These are phyloP conservation scores for Botrytis cinerea DNA, from an alignment of 2,329 filamentous ascomycete genomes.

Conservation along the genomic window DNA sequence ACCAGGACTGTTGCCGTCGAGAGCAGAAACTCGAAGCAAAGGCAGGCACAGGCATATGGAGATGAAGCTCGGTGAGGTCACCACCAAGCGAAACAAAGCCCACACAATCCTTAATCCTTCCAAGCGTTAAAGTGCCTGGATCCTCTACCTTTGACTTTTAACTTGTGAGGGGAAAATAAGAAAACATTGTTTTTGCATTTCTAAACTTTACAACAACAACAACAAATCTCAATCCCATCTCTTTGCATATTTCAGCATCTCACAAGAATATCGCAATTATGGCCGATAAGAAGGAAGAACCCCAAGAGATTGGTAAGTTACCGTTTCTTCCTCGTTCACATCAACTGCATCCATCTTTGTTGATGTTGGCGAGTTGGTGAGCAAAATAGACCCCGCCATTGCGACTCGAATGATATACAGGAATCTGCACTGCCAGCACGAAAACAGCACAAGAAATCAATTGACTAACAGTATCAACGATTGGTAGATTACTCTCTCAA, in stretches of 20 bases:
- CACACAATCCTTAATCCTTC: slow-evolving; percentile 10
- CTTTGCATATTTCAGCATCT: not conserved
- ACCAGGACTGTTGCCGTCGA: not conserved
- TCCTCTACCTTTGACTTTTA: not conserved
- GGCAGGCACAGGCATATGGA: not conserved
- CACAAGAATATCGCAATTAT: slow-evolving; percentile 38
- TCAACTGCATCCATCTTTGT: slow-evolving; percentile 33
- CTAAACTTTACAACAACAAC: not conserved
- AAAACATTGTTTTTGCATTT: not conserved
- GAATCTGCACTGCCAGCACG: slow-evolving; percentile 8
- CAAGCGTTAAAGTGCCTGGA: not conserved
- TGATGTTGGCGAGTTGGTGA: slow-evolving; percentile 25
- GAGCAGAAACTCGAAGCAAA: not conserved
- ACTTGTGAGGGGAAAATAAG: slow-evolving; percentile 12
- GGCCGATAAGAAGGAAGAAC: slow-evolving; percentile 47
- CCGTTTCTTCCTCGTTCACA: slow-evolving; percentile 30
- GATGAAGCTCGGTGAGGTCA: slow-evolving; percentile 14
- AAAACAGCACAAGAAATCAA: not conserved
- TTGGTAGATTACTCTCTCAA: slow-evolving; percentile 78
- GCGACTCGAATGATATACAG: slow-evolving; percentile 22
- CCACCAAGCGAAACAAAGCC: slow-evolving; percentile 22
- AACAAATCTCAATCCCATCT: not conserved
- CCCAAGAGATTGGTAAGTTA: slow-evolving; percentile 45
- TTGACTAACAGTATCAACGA: not conserved
- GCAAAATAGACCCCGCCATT: slow-evolving; percentile 41